These are phyloP conservation scores for Delonix regia DNA, from an alignment of 306 rosid species.

Conservation along the genomic window DNA sequence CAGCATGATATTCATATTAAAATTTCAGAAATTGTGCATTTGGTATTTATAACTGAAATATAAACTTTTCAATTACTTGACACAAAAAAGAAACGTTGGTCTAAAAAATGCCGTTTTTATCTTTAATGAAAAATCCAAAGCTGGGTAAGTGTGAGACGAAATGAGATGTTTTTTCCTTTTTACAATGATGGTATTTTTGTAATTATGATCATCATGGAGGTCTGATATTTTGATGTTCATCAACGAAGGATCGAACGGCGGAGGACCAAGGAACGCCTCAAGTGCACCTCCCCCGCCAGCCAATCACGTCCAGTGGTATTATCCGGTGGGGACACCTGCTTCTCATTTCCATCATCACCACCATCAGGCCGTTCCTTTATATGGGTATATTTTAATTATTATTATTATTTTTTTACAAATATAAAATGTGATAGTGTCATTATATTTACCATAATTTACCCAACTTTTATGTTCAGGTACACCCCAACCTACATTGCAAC, in stretches of 20 bases:
- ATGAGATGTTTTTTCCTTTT: background rate
- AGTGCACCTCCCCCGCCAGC: slow-evolving; percentile 40
- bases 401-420: background rate
- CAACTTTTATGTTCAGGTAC: slow-evolving; percentile 50
- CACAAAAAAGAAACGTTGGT: too few relatives aligned
- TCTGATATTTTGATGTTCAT: slow-evolving; percentile 27
- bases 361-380: slow-evolving; percentile 51
- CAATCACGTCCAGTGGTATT: slow-evolving; percentile 75
- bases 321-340: slow-evolving; percentile 62
- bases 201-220: slow-evolving; percentile 27
- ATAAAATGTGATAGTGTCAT: background rate
- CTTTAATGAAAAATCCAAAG: background rate
- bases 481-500: slow-evolving; percentile 63
- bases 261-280: slow-evolving; percentile 52
- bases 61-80: too few relatives aligned
- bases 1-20: too few relatives aligned
- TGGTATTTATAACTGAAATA: too few relatives aligned
- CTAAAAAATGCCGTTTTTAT: background rate
- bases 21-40: too few relatives aligned
- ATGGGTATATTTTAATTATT: slow-evolving; percentile 55
- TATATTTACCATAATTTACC: background rate
- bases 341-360: slow-evolving; percentile 57
- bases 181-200: slow-evolving; percentile 23
- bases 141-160: background rate
- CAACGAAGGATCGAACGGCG: slow-evolving; percentile 58